Evolutionary conservation across 139 green algal species (phyloP).

Genomic region (Coccomyxa sp.): DNA sequence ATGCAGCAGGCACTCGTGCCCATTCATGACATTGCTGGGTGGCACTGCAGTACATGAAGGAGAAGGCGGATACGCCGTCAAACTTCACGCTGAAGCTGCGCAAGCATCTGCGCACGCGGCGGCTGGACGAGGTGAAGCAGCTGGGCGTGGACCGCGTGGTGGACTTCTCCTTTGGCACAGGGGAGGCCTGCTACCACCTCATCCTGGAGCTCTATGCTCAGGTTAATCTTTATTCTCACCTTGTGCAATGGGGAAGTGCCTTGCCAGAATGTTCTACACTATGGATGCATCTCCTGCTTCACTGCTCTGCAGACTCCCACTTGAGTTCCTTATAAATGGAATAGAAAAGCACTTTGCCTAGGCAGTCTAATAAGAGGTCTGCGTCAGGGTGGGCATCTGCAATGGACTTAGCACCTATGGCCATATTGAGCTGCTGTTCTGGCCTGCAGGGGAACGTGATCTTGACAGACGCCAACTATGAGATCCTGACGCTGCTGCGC

Average conservation of each 20-base stretch:
- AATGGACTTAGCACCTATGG: too few species aligned
- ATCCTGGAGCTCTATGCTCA: conserved; percentile 95
- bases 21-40: background rate
- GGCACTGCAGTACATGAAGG: conserved; percentile 17
- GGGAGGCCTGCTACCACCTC: conserved; percentile 79
- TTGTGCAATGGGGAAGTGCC: too few species aligned
- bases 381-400: too few species aligned
- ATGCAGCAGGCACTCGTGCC: background rate
- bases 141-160: conserved; percentile 93
- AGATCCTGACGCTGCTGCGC: conserved; percentile 90
- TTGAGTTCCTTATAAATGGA: too few species aligned
- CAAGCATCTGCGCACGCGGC: conserved; percentile 89
- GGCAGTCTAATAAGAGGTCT: too few species aligned
- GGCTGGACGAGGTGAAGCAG: conserved; percentile 85
- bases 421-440: too few species aligned
- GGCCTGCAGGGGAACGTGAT: conserved; percentile 88
- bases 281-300: too few species aligned
- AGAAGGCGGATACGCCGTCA: conserved; percentile 60
- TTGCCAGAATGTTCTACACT: too few species aligned
- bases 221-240: too few species aligned
- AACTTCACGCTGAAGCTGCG: conserved; percentile 96
- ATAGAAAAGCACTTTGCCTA: too few species aligned
- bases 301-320: too few species aligned
- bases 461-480: conserved; percentile 82
- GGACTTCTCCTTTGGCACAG: conserved; percentile 88